Base-by-base conservation (phyloP, 768 basidiomycete genomes). In the Mycena amicta region DNA sequence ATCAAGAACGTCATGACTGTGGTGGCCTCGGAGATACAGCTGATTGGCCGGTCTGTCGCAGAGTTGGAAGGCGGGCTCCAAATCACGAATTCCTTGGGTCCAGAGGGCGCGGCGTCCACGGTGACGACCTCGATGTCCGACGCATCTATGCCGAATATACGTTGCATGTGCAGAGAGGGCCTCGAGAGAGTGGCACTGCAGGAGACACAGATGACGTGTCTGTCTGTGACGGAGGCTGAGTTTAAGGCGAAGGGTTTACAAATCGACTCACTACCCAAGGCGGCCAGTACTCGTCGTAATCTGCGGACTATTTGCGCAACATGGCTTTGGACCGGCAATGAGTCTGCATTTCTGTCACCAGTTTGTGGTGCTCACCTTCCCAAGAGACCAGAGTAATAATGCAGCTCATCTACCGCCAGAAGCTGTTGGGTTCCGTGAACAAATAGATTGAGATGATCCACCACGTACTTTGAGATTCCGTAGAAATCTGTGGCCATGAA, bases 161-260 rank as follows among this genome's bases (percentile, higher is more conserved):
- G 81, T 57, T 76, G 77, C 92, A 95, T 94, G 64, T 94, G 90
- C 53, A 81, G 72, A 33, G 74, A 71, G 5, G 93, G 92, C 59
- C 92, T 89, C 4, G 86, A 77, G 43, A 96, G 88, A 0, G 93
- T 96, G 31, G 93, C 93, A 60, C 90, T 93, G 67, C 93, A 95
- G 13, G 92, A 93, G 5, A 95, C 83, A 66, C 92, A 93, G 18
- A 75, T 80, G 2, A 81, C 67, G 0, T 73, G 74, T 49, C 72
- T 71, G 66, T 92, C 91, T 90, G 55, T n/a, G n/a, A n/a, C n/a
- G n/a, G n/a, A n/a, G n/a, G n/a, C n/a, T n/a, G n/a, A n/a, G n/a
- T n/a, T n/a, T n/a, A n/a, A n/a, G n/a, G n/a, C n/a, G n/a, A n/a
- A n/a, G n/a, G n/a, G n/a, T n/a, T n/a, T n/a, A n/a, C n/a, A n/a